Evolutionary conservation across 306 rosid genomes (phyloP).

Genomic region (Quercus parvula): DNA sequence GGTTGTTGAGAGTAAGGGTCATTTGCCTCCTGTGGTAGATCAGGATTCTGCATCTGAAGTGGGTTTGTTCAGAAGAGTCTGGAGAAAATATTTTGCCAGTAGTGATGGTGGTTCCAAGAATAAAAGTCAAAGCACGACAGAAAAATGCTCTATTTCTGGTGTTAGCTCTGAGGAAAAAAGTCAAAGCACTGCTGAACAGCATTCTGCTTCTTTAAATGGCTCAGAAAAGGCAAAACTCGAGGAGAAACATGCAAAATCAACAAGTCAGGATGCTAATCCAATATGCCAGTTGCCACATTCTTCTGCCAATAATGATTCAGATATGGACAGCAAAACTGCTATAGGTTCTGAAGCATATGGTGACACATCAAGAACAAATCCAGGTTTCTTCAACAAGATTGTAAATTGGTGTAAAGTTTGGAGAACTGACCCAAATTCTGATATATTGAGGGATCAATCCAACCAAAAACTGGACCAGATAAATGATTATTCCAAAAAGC

Average conservation of each 20-base stretch:
- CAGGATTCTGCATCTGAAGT: conserved; percentile 23
- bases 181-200: neutral
- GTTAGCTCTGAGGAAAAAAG: conserved; percentile 30
- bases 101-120: conserved; percentile 26
- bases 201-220: neutral
- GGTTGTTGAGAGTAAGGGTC: conserved; percentile 24
- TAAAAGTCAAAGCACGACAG: conserved; percentile 24
- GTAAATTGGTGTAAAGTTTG: conserved; percentile 44
- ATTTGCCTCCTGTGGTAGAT: neutral
- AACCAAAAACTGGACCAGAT: conserved; percentile 21
- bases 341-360: conserved; percentile 23
- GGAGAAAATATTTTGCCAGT: conserved; percentile 32
- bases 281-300: conserved; percentile 25
- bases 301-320: conserved; percentile 23
- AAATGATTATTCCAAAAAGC: conserved; percentile 19
- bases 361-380: conserved; percentile 18
- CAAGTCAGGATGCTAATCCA: conserved; percentile 35
- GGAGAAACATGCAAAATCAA: conserved; percentile 24
- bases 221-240: conserved; percentile 23
- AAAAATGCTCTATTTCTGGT: conserved; percentile 24
- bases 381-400: conserved; percentile 37
- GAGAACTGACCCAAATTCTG: conserved; percentile 26
- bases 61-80: conserved; percentile 33
- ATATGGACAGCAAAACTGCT: conserved; percentile 25
- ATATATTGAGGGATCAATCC: conserved; percentile 29